Evolutionary conservation across 2,329 filamentous ascomycete genomes (phyloP).

Genomic region (Fusarium sterilihyphosum): DNA sequence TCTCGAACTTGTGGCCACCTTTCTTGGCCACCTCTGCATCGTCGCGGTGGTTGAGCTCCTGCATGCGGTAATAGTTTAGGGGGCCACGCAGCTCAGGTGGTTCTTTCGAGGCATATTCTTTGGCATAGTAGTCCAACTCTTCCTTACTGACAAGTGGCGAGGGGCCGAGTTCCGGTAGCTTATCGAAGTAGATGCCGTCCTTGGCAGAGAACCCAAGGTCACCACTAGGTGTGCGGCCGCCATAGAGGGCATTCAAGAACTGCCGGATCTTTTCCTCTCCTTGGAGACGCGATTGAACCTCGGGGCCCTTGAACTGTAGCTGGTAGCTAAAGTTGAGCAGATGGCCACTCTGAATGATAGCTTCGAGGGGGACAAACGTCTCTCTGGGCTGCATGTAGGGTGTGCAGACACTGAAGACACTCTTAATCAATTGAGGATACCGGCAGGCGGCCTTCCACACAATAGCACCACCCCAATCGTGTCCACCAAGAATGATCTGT

Average conservation of each 20-base stretch:
- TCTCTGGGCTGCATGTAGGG: conserved; percentile 70
- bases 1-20: conserved; percentile 60
- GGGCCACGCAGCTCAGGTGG: conserved; percentile 76
- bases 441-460: conserved; percentile 80
- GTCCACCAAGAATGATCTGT: conserved; percentile 83
- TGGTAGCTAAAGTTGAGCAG: conserved; percentile 85
- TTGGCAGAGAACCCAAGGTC: conserved; percentile 67
- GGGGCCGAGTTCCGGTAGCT: conserved; percentile 65
- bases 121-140: conserved; percentile 81
- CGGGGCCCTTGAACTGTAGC: conserved; percentile 77
- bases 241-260: conserved; percentile 78
- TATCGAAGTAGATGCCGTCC: conserved; percentile 72
- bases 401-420: conserved; percentile 83
- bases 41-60: conserved; percentile 78
- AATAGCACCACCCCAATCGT: conserved; percentile 89
- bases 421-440: conserved; percentile 76
- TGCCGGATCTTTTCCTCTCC: conserved; percentile 71
- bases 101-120: conserved; percentile 71
- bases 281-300: conserved; percentile 68
- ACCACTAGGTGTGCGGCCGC: conserved; percentile 67
- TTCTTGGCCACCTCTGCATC: conserved; percentile 71
- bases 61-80: conserved; percentile 87
- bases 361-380: conserved; percentile 65
- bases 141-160: conserved; percentile 71
- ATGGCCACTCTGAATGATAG: conserved; percentile 62